Conservation (phyloP, 768 basidiomycete genomes). For the Amyloporia xantha region DNA sequence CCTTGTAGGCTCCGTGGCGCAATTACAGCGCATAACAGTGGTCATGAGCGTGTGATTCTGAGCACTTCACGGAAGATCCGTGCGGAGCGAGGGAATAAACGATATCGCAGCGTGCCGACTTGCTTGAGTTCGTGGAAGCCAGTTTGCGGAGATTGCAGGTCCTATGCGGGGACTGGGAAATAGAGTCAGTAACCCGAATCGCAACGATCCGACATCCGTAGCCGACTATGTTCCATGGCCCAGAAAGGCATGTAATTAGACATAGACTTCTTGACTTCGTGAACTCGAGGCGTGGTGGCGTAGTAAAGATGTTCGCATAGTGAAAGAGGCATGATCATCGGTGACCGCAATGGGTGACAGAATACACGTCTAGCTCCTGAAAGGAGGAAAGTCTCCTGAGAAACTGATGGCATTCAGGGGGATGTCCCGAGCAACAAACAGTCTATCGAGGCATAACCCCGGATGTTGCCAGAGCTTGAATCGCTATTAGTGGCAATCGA, state of each 20-base stretch:
- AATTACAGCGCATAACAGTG: neutral
- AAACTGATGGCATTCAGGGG: neutral
- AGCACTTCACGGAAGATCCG: neutral
- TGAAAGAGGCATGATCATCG: neutral
- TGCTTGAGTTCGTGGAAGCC: neutral
- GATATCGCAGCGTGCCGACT: neutral
- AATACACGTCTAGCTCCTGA: neutral
- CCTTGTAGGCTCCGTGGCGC: neutral
- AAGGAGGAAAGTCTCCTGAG: neutral
- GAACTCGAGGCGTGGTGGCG: neutral
- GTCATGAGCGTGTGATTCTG: neutral
- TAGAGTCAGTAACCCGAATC: neutral
- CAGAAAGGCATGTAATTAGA: slow-evolving; percentile 1
- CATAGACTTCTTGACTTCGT: slow-evolving; percentile 1
- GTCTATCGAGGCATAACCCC: neutral
- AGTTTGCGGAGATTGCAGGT: neutral
- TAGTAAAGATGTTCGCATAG: neutral
- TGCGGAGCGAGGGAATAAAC: neutral
- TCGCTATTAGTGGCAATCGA: neutral
- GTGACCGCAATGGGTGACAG: neutral
- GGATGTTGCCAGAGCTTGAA: neutral
- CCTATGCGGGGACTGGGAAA: neutral
- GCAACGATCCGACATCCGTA: neutral
- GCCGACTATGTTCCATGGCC: slow-evolving; percentile 1
- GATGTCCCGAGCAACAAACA: neutral